Evolutionary conservation across 148 eudicot genomes (phyloP).

Genomic region (Vaccinium vitisidaea): DNA sequence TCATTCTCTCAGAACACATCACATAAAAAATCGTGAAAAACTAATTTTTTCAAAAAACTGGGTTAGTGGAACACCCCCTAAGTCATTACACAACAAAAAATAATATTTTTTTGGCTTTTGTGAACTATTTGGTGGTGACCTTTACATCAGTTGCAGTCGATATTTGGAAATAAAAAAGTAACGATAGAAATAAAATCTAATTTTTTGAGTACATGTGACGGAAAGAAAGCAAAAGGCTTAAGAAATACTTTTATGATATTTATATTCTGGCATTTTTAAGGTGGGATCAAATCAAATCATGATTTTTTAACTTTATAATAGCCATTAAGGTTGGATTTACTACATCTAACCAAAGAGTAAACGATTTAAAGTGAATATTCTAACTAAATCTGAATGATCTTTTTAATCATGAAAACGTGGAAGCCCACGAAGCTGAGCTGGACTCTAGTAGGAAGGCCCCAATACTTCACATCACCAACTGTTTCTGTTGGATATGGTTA

Average conservation of each 20-base stretch:
- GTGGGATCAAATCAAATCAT: conserved; percentile 19
- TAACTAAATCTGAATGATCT: conserved; percentile 1
- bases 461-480: conserved; percentile 29
- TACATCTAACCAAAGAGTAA: neutral
- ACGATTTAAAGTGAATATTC: conserved; percentile 19
- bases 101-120: neutral
- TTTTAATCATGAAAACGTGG: conserved; percentile 19
- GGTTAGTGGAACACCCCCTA: no score
- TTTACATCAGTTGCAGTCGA: neutral
- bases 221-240: neutral
- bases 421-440: conserved; percentile 11
- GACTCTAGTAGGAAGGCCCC: conserved; percentile 32
- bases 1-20: no score
- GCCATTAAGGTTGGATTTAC: conserved; percentile 8
- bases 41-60: no score
- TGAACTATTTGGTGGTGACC: neutral
- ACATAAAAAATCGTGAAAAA: no score
- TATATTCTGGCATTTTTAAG: neutral
- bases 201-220: neutral
- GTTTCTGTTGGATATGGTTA: conserved; percentile 18
- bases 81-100: neutral
- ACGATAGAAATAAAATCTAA: neutral
- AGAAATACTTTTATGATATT: neutral
- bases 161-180: neutral
- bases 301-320: conserved; percentile 7